Percentiles rank a stretch among this genome's conserved stretches.
phyloP scores from a whole-genome alignment of 2,329 filamentous ascomycete species.

The Hypoxylon sp. region DNA sequence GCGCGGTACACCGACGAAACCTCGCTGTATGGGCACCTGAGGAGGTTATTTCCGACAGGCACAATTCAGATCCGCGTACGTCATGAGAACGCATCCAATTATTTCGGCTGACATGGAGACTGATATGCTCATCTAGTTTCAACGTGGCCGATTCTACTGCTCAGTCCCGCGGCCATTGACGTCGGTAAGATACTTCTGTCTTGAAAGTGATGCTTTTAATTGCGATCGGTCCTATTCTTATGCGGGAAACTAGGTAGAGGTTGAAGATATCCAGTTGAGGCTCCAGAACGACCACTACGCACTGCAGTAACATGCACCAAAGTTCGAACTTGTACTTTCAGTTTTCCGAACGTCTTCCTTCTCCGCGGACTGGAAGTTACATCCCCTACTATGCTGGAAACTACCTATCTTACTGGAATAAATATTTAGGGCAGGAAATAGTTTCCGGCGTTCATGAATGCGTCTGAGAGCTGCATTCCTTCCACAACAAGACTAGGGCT shows the following conservation, averaged over 20 bases:
- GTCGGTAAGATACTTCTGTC: neutral
- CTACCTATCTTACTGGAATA: neutral
- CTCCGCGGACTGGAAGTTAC: neutral
- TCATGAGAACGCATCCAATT: neutral
- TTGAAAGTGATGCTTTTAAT: neutral
- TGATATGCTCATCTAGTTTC: slow-evolving; percentile 16
- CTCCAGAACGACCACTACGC: slow-evolving; percentile 16
- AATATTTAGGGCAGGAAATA: no score
- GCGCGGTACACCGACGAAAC: slow-evolving; percentile 31
- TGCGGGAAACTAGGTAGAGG: neutral
- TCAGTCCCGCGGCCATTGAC: slow-evolving; percentile 10
- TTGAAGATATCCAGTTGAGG: slow-evolving; percentile 1
- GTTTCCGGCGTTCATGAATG: neutral
- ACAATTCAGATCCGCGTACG: slow-evolving; percentile 21
- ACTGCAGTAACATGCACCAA: neutral
- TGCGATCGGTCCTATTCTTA: neutral
- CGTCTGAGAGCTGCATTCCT: neutral
- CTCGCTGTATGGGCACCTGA: slow-evolving; percentile 8
- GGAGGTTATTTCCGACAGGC: slow-evolving; percentile 21
- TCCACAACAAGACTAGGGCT: neutral
- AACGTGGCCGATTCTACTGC: slow-evolving; percentile 26
- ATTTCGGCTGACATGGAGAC: neutral
- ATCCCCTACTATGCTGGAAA: neutral
- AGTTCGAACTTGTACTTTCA: neutral
- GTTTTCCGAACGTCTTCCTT: neutral